Evolutionary conservation across 495 filamentous ascomycete species (phyloP).

Genomic region (Astrothelium macrocarpum): DNA sequence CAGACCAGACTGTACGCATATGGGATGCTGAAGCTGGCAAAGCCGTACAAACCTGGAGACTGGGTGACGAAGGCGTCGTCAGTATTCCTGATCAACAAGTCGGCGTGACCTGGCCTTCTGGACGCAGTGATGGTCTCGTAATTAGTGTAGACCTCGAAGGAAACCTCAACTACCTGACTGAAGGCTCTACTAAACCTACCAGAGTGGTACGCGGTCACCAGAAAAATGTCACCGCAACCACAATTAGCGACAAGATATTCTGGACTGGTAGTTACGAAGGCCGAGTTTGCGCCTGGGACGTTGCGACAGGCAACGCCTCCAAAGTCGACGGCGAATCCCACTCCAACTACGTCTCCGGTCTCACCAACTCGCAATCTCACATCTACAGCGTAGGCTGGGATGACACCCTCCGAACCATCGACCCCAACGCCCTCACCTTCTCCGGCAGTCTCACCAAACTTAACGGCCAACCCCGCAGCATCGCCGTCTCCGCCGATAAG

Average conservation of each 20-base stretch:
- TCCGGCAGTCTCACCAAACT: constrained; percentile 43
- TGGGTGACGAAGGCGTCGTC: constrained; percentile 70
- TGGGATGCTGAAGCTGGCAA: constrained; percentile 81
- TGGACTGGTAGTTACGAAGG: constrained; percentile 91
- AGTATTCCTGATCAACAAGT: constrained; percentile 83
- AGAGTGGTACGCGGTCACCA: constrained; percentile 84
- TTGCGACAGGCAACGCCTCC: constrained; percentile 53
- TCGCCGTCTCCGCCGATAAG: constrained; percentile 36
- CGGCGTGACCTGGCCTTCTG: constrained; percentile 84
- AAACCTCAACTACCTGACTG: constrained; percentile 78
- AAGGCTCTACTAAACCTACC: constrained; percentile 56
- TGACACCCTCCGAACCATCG: constrained; percentile 76
- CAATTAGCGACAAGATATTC: constrained; percentile 49
- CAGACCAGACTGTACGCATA: constrained; percentile 81
- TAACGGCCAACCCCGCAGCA: constrained; percentile 52
- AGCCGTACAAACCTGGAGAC: constrained; percentile 67
- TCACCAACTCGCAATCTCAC: constrained; percentile 48
- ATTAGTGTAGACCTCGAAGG: constrained; percentile 82
- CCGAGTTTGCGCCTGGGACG: constrained; percentile 71
- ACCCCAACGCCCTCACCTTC: constrained; percentile 50
- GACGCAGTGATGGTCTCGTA: constrained; percentile 71
- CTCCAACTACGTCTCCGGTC: constrained; percentile 70
- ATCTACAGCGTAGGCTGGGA: constrained; percentile 91
- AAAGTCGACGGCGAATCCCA: constrained; percentile 69
- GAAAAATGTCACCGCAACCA: constrained; percentile 75